Evolutionary conservation across 148 eudicot genomes (phyloP).

Genomic region (Silene uniflora): DNA sequence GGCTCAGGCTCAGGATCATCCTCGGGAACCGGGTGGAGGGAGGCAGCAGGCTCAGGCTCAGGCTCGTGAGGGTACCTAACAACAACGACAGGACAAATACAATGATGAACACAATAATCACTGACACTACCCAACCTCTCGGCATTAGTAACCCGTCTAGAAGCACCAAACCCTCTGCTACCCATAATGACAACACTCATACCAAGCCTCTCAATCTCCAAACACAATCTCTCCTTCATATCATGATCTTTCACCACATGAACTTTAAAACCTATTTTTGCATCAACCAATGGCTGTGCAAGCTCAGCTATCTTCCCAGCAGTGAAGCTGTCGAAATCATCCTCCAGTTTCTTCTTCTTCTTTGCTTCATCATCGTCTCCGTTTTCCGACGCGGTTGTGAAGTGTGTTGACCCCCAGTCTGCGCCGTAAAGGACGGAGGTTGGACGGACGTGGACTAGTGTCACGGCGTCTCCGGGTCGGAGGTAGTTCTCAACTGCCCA

Average conservation of each 20-base stretch:
- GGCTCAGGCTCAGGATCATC: conserved; percentile 18
- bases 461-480: conserved; percentile 61
- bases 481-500: conserved; percentile 73
- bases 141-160: conserved; percentile 29
- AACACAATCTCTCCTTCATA: conserved; percentile 57
- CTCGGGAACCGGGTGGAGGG: conserved; percentile 32
- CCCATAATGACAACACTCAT: conserved; percentile 62
- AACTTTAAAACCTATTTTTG: conserved; percentile 38
- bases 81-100: conserved; percentile 65
- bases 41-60: conserved; percentile 10
- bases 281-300: conserved; percentile 42
- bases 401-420: conserved; percentile 61
- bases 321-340: conserved; percentile 46
- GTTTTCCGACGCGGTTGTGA: conserved; percentile 19
- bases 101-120: conserved; percentile 71
- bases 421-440: conserved; percentile 78
- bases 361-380: not conserved
- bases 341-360: conserved; percentile 37
- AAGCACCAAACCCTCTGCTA: conserved; percentile 58
- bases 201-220: conserved; percentile 65
- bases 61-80: conserved; percentile 40
- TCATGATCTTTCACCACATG: conserved; percentile 63
- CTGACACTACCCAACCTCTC: conserved; percentile 67
- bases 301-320: conserved; percentile 36
- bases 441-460: conserved; percentile 64